Base-by-base conservation (phyloP, 2,329 filamentous ascomycete genomes). In the Ophiosphaerella herpotricha region DNA sequence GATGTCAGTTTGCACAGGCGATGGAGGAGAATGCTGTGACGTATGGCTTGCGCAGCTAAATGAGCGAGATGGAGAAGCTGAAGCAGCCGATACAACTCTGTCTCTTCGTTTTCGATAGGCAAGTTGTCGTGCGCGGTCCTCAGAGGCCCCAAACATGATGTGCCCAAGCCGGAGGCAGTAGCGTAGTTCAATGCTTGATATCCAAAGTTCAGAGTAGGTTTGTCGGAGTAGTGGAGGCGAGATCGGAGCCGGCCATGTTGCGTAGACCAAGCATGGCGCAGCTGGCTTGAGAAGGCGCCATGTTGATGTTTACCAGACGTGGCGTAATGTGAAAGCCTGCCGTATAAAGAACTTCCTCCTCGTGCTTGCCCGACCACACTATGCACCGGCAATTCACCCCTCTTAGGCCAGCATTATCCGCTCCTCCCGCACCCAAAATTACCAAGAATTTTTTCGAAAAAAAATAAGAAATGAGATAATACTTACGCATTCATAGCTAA, bases 401-500 rank as follows among this genome's bases (percentile, higher is more conserved):
- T 21, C 18, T 21, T 21, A 5, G 18, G 18, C 18, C 4, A 21
- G 18, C 18, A 5, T 21, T 21, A 21, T 21, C 18, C 18, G 18
- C 4, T 4, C 18, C 18, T 21, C 18, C 18, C 4, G 4, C 18
- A 5, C 4, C 18, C 18, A 21, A 21, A 21, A 21, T 21, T 21
- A 21, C 16, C 16, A 21, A 21, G 18, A 21, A 4, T 9, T 11
- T 18, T 12, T 29, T 21, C 3, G 32, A 48, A 32, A 38, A 40
- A 47, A 45, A 45, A 49, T 29, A 29, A 8, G 7, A 29, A 29
- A 29, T 4, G 18, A 21, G 18, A 21, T 21, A 21, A 21, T 21
- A 78, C 77, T 69, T 74, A 80, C 78, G 69, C 64, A 59, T 80
- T 78, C 23, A 79, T 71, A 29, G 78, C 78, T 13, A 61, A 63